Base-by-base conservation (phyloP, 139 green algal genomes). In the Coelastrella sp. region DNA sequence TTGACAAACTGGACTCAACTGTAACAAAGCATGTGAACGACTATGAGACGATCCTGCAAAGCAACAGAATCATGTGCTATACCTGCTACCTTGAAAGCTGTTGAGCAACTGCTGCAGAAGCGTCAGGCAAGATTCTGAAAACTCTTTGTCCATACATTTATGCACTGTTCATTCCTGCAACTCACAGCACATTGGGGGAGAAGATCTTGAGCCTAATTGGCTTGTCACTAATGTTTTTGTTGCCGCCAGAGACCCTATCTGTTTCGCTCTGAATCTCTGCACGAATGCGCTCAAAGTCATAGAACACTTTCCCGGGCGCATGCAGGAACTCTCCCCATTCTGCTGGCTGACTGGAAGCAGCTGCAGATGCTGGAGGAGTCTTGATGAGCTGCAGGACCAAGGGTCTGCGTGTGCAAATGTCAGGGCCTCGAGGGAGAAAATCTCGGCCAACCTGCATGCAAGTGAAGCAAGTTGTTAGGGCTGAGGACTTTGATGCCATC, bases 271-370 rank as follows among this genome's bases (percentile, higher is more conserved):
- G 84, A 40, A 99, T 99, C 90, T 99, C 97, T 1, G 75, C 76
- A 0, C 84, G 64, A 8, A 69, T 67, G 19, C 64, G 79, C 2
- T 96, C 90, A 89, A 99, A 99, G 73, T 99, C 96, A 32, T 91
- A 90, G 82, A 99, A 99, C 17, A 92, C 87, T 74, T 96, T 96
- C 21, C 93, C 94, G 11, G 94, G 96, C 3, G 85, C 45, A 74
- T 99, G 97, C 66, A 99, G 89, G 87, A 99, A 99, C 90, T 99
- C 97, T 23, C 94, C 97, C 93, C 94, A 99, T 80, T 99, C 96
- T 17, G 41, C n/a, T n/a, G 69, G 82, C 82, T 66, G 53, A 17
- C 48, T 41, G 23, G 30, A 43, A 3, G 57, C 51, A 35, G 80
- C 9, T 34, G 57, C 53, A 30, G 51, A 15, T 41, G 82, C 23